Evolutionary conservation across 768 basidiomycete genomes (phyloP), one percentile per base, ranked within the genome.

Genomic region (Galerina marginata): DNA sequence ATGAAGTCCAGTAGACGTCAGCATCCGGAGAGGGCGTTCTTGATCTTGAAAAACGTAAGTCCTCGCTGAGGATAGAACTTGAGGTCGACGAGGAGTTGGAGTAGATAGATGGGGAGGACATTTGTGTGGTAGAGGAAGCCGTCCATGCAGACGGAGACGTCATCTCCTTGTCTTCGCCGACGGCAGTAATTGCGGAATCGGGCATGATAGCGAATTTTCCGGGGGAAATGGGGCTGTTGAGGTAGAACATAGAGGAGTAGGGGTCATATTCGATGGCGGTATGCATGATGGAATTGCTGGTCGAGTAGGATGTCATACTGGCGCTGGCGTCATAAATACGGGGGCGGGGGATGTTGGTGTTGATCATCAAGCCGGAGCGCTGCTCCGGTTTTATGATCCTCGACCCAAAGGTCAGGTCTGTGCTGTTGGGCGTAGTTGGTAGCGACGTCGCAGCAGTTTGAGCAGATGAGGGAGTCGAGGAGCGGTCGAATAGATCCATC

Each of bases 191-290:
- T 6, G 78, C 75, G 40, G 76, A 74, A 23, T 72, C 60, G 66
- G 74, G 79, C 63, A 78, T 73, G 46, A 69, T 70, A 36, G 79
- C 61, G 57, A 76, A 73, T 55, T 76, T 78, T 25, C 67, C 68
- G 10, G 77, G 74, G 12, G 77, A 79, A 39, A 76, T 70, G 2
- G 82, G 77, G 39, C 80, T 82, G 55, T 77, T 76, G 55, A 86
- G 73, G 65, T 82, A 86, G 64, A 83, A 86, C 56, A 83, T 82
- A 1, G 86, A 86, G 15, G 83, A 81, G 65, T 84, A 86, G 11
- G 82, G 79, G 55, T 83, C 86, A 56, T 83, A 82, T 72, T 91
- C 90, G 49, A 90, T 84, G 40, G 90, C 90, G 16, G 90, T 91
- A 59, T 88, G 89, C 89, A 91, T 90, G 64, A 81, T 79, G 26